Base-by-base conservation (phyloP, 306 rosid species). In the Quercus ilex region DNA sequence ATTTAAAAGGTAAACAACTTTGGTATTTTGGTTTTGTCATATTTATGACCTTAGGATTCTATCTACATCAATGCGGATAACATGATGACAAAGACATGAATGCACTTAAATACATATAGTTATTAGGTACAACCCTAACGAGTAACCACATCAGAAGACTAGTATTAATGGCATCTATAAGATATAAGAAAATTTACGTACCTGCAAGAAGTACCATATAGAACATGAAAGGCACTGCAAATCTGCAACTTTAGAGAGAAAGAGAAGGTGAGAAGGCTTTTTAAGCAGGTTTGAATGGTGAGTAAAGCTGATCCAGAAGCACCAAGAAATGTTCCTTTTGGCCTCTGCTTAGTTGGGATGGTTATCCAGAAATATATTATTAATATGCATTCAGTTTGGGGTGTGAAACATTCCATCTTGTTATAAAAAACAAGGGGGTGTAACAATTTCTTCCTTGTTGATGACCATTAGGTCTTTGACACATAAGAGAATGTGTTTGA, bases 321-420 rank as follows among this genome's bases (percentile, higher is more conserved):
- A 41, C 11, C 46, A 74, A 57, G 63, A 58, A 35, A 41, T 11
- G 60, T 59, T 53, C 28, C 10, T 63, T 30, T 62, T 33, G 19
- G 55, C 31, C 52, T 14, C 10, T 74, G 80, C 77, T 83, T 75
- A 69, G 74, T 75, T 75, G 83, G 80, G 63, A 53, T 75, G 20
- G 13, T 60, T 2, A 59, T 69, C 83, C 5, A 35, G 53, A 30
- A 23, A 81, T 3, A n/a, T 68, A 23, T 13, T 58, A 8, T 21
- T 58, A 12, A 12, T 49, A 49, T 49, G 53, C 4, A 49, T 5
- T 12, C 3, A 3, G 17, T 49, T 11, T 49, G 17, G 53, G 53
- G 53, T 49, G 53, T 12, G 53, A 41, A 41, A 41, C 46, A 41
- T 41, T 41, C 46, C 3, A 0, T 41, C 46, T 41, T 41, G 12